These are phyloP conservation scores for Leccinum pachyderme DNA, from an alignment of 1,284 basidiomycete species.

Conservation along the genomic window DNA sequence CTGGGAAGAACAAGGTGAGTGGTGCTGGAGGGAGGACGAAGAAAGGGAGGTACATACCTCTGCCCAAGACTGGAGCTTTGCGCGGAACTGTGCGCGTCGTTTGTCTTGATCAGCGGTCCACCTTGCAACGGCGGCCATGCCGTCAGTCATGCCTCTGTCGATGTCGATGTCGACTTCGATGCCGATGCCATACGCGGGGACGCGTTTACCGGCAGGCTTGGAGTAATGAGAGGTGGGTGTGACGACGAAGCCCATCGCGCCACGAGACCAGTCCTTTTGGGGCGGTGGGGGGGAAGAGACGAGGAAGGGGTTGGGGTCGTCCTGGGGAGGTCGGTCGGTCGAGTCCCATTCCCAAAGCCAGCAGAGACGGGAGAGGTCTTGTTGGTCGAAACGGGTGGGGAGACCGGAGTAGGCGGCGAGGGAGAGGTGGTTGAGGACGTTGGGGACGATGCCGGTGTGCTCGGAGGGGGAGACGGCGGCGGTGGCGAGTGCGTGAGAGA, in stretches of 20 bases:
- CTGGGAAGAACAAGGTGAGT: constrained; percentile 36
- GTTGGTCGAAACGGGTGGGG: constrained; percentile 56
- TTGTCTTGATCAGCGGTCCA: constrained; percentile 71
- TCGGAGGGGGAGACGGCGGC: constrained; percentile 73
- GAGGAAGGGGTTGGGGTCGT: constrained; percentile 75
- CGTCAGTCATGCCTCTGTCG: constrained; percentile 71
- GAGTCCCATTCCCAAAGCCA: constrained; percentile 89
- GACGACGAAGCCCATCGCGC: constrained; percentile 73
- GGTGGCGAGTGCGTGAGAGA: constrained; percentile 79
- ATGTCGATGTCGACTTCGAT: constrained; percentile 83
- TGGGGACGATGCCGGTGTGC: constrained; percentile 70
- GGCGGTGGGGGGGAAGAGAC: constrained; percentile 37
- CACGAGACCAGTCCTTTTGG: constrained; percentile 69
- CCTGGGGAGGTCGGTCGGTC: constrained; percentile 35
- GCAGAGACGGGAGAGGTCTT: constrained; percentile 71
- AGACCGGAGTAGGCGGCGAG: constrained; percentile 67
- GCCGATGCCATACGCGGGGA: constrained; percentile 77
- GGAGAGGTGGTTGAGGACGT: constrained; percentile 75
- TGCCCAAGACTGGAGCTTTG: constrained; percentile 63
- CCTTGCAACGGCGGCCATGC: constrained; percentile 81
- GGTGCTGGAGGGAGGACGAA: neutral
- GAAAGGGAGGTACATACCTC: constrained; percentile 44
- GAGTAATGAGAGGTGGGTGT: constrained; percentile 68
- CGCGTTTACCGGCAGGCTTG: constrained; percentile 59
- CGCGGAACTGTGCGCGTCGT: constrained; percentile 54